Evolutionary conservation across 805 yeast species (phyloP).

Genomic region (Allodekkera sacchari): DNA sequence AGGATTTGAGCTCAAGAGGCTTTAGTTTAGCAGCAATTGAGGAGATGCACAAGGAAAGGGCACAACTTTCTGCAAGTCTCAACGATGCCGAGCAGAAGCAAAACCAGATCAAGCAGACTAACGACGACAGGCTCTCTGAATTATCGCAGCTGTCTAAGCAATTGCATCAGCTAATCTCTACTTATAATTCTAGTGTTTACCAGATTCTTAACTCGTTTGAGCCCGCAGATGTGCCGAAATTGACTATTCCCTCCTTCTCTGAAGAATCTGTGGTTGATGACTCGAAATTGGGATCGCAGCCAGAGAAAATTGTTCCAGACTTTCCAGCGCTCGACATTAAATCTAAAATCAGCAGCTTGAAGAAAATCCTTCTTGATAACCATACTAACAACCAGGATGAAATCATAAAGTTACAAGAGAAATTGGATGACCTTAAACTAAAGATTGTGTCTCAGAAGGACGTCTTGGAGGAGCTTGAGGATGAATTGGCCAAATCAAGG

Average conservation of each 20-base stretch:
- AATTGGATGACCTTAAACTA: constrained; percentile 47
- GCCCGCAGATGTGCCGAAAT: constrained; percentile 11
- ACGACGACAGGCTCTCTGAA: constrained; percentile 41
- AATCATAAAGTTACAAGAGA: constrained; percentile 47
- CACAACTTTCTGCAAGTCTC: constrained; percentile 43
- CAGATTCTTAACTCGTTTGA: constrained; percentile 31
- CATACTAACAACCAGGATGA: constrained; percentile 51
- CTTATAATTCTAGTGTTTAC: constrained; percentile 48
- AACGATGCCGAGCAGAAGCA: constrained; percentile 35
- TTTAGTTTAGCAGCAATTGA: constrained; percentile 58
- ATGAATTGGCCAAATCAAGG: constrained; percentile 29
- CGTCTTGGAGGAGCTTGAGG: constrained; percentile 47
- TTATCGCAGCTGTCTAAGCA: constrained; percentile 42
- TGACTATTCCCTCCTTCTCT: constrained; percentile 17
- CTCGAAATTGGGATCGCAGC: constrained; percentile 37
- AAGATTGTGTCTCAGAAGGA: constrained; percentile 50
- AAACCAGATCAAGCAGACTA: constrained; percentile 34
- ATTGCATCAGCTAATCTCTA: constrained; percentile 42
- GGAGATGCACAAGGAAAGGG: constrained; percentile 52
- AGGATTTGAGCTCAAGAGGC: constrained; percentile 43
- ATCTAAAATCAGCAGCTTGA: constrained; percentile 32
- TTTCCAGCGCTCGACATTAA: constrained; percentile 24
- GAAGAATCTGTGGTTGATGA: constrained; percentile 27
- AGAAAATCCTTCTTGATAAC: constrained; percentile 36
- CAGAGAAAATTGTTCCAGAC: constrained; percentile 34